These are phyloP conservation scores for Talaromyces sp. DNA, from an alignment of 2,329 filamentous ascomycete genomes.

Conservation along the genomic window DNA sequence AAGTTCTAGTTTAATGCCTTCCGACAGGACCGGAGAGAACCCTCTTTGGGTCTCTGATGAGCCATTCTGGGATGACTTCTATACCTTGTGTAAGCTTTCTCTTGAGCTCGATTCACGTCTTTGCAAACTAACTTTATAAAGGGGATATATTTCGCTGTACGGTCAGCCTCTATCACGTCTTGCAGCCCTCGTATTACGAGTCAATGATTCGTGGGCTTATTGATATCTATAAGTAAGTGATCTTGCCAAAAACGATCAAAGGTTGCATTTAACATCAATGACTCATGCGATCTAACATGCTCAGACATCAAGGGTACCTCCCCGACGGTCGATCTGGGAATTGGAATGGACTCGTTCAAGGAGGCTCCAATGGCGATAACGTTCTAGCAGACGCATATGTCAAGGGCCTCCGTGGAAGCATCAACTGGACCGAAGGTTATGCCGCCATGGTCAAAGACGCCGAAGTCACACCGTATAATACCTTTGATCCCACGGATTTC, in stretches of 20 bases:
- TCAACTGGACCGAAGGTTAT: constrained; percentile 65
- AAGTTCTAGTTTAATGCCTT: constrained; percentile 53
- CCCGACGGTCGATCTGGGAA: constrained; percentile 66
- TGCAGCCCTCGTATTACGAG: constrained; percentile 61
- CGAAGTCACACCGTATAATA: constrained; percentile 61
- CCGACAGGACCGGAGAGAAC: constrained; percentile 69
- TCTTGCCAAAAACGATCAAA: neutral
- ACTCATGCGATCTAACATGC: neutral
- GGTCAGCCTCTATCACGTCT: constrained; percentile 62
- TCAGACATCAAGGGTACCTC: constrained; percentile 53
- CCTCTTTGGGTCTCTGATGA: constrained; percentile 62
- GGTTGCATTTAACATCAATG: neutral
- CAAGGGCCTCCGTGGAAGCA: constrained; percentile 61
- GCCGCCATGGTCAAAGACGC: constrained; percentile 65
- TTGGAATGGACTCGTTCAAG: constrained; percentile 61
- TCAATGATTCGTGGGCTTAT: constrained; percentile 65
- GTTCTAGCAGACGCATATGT: constrained; percentile 70
- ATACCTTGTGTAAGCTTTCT: constrained; percentile 51
- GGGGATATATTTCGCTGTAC: constrained; percentile 66
- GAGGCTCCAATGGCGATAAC: constrained; percentile 68
- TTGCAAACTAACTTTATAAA: constrained; percentile 18
- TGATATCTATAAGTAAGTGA: constrained; percentile 62
- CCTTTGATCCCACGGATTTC: constrained; percentile 52
- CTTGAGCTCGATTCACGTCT: neutral
- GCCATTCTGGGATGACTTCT: constrained; percentile 69